Evolutionary conservation across 805 yeast species (phyloP).

Genomic region (Yamadazyma ubonensis): DNA sequence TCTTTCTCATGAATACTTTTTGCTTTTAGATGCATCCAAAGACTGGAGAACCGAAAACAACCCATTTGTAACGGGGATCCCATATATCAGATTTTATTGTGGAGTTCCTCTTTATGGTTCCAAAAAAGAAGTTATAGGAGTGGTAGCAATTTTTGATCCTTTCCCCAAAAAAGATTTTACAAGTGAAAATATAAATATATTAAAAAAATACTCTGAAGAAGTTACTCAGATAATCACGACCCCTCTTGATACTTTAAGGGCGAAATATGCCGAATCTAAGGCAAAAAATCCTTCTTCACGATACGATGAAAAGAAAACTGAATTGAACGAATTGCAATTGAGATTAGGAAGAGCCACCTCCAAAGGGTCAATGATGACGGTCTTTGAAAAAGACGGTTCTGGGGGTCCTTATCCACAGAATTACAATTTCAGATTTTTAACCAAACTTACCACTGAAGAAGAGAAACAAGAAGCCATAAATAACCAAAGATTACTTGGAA

Average conservation of each 20-base stretch:
- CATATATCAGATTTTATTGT: constrained; percentile 59
- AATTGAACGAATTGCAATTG: constrained; percentile 29
- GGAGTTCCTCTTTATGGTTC: constrained; percentile 51
- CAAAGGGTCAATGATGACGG: constrained; percentile 36
- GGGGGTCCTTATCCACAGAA: constrained; percentile 59
- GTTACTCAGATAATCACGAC: constrained; percentile 42
- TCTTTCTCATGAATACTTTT: constrained; percentile 53
- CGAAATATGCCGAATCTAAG: constrained; percentile 7
- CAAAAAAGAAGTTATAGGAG: constrained; percentile 51
- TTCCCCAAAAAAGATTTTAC: constrained; percentile 38
- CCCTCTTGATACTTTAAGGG: constrained; percentile 3
- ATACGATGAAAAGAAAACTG: constrained; percentile 18
- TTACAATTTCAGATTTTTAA: constrained; percentile 40
- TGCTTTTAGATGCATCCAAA: constrained; percentile 55
- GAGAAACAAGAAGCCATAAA: constrained; percentile 11
- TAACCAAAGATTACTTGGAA: constrained; percentile 35
- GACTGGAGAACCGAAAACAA: constrained; percentile 70
- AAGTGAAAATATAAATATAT: constrained; percentile 29
- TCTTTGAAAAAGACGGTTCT: constrained; percentile 64
- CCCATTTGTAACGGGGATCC: constrained; percentile 64
- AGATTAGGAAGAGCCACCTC: constrained; percentile 61
- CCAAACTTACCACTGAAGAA: constrained; percentile 12
- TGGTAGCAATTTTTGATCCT: constrained; percentile 56
- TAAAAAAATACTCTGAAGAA: constrained; percentile 41
- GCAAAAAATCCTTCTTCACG: constrained; percentile 1